Percentiles rank a stretch among this genome's conserved stretches.
Evolutionary conservation across 2,329 filamentous ascomycete genomes (phyloP).

Genomic region (Fusarium citri): DNA sequence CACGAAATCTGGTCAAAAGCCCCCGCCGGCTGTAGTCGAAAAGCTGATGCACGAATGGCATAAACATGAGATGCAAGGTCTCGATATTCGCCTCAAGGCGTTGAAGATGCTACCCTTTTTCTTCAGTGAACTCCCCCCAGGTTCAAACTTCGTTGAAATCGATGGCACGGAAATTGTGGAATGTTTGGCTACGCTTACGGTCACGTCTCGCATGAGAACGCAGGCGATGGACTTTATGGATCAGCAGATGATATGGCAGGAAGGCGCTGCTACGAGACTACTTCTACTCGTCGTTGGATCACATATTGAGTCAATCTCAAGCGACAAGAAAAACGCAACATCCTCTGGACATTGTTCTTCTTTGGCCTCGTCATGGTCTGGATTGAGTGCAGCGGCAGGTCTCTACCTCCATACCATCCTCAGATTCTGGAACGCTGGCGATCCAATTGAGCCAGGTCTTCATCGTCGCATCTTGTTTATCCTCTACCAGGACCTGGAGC

Average conservation of each 20-base stretch:
- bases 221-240: background rate
- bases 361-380: slow-evolving; percentile 31
- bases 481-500: slow-evolving; percentile 23
- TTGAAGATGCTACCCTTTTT: slow-evolving; percentile 37
- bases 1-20: background rate
- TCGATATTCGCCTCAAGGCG: slow-evolving; percentile 17
- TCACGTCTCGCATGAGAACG: background rate
- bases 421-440: slow-evolving; percentile 31
- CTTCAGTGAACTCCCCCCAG: slow-evolving; percentile 14
- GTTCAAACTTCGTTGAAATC: slow-evolving; percentile 14
- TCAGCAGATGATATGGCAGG: slow-evolving; percentile 28
- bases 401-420: slow-evolving; percentile 34
- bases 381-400: slow-evolving; percentile 9
- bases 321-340: accelerated
- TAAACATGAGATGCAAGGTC: slow-evolving; percentile 18
- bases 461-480: slow-evolving; percentile 26
- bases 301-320: slow-evolving; percentile 27
- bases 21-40: slow-evolving; percentile 1
- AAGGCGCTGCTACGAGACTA: slow-evolving; percentile 33
- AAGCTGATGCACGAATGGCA: slow-evolving; percentile 35
- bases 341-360: background rate
- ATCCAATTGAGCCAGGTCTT: slow-evolving; percentile 26
- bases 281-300: slow-evolving; percentile 24
- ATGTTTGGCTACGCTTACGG: slow-evolving; percentile 15
- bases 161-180: slow-evolving; percentile 15